A percentile compares a stretch with the other conserved stretches of the same genome.
Conservation (phyloP, 345 rosid species). For the Fremontodendron californicum region DNA sequence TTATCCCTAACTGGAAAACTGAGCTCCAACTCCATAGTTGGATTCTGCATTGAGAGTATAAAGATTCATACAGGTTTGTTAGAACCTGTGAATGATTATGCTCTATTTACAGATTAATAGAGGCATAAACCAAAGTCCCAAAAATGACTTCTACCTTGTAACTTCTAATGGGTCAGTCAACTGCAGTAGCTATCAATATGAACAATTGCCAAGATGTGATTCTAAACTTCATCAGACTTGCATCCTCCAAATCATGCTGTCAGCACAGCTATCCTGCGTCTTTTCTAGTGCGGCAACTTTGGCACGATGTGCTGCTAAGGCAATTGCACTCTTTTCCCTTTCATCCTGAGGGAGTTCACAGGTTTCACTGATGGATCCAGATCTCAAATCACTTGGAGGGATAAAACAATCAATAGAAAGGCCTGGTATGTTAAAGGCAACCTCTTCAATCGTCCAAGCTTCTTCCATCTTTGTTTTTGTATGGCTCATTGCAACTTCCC, state of each 20-base stretch:
- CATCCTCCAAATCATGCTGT: conserved; percentile 43
- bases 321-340: conserved; percentile 43
- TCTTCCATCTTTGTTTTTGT: conserved; percentile 94
- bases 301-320: conserved; percentile 50
- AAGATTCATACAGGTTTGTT: conserved; percentile 34
- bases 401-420: conserved; percentile 83
- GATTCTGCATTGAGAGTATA: conserved; percentile 43
- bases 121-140: conserved; percentile 40
- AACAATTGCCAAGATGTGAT: conserved; percentile 38
- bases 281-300: conserved; percentile 77
- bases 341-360: conserved; percentile 66
- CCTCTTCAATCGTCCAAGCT: conserved; percentile 93
- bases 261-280: conserved; percentile 26
- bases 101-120: conserved; percentile 67
- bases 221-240: conserved; percentile 37
- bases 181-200: conserved; percentile 35
- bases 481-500: conserved; percentile 83
- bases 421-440: conserved; percentile 88
- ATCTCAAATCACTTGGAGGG: conserved; percentile 78
- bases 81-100: conserved; percentile 40
- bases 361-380: conserved; percentile 54
- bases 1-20: conserved; percentile 50
- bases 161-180: conserved; percentile 41
- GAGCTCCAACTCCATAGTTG: conserved; percentile 61
- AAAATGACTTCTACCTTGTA: conserved; percentile 34